Percentiles rank a stretch among this genome's conserved stretches.
Evolutionary conservation across 805 yeast species (phyloP).

Genomic region (Vanderwaltozyma verrucispora): DNA sequence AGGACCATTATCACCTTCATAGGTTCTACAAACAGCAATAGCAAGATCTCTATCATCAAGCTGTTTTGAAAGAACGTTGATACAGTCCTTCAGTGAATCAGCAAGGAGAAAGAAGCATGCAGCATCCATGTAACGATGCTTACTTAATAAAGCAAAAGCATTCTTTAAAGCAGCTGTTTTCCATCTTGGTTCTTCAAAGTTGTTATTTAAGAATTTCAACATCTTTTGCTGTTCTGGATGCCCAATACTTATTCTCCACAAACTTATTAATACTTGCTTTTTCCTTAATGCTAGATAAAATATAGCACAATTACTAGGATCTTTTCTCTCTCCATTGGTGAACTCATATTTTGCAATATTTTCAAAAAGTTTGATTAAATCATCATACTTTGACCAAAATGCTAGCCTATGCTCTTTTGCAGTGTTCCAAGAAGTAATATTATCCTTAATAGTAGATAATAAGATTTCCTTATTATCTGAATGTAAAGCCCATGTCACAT

Average conservation of each 20-base stretch:
- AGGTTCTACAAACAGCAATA: conserved; percentile 67
- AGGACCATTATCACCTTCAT: conserved; percentile 53
- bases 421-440: conserved; percentile 46
- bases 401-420: conserved; percentile 53
- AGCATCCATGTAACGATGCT: conserved; percentile 79
- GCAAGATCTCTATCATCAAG: conserved; percentile 65
- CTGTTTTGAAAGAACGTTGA: conserved; percentile 59
- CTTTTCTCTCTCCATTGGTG: conserved; percentile 40
- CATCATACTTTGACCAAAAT: conserved; percentile 52
- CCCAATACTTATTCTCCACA: conserved; percentile 71
- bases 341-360: conserved; percentile 65
- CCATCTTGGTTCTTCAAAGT: conserved; percentile 72
- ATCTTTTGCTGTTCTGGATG: conserved; percentile 79
- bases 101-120: conserved; percentile 83
- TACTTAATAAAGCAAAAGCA: conserved; percentile 82
- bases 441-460: conserved; percentile 33
- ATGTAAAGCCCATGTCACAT: conserved; percentile 79
- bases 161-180: conserved; percentile 81
- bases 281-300: conserved; percentile 71
- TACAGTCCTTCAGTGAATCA: conserved; percentile 64
- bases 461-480: conserved; percentile 67
- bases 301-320: conserved; percentile 66
- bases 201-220: conserved; percentile 64
- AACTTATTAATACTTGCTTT: conserved; percentile 62
- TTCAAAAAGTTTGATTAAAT: conserved; percentile 48